phyloP scores from a whole-genome alignment of 2,329 filamentous ascomycete species.

The Xylariaceae sp. region DNA sequence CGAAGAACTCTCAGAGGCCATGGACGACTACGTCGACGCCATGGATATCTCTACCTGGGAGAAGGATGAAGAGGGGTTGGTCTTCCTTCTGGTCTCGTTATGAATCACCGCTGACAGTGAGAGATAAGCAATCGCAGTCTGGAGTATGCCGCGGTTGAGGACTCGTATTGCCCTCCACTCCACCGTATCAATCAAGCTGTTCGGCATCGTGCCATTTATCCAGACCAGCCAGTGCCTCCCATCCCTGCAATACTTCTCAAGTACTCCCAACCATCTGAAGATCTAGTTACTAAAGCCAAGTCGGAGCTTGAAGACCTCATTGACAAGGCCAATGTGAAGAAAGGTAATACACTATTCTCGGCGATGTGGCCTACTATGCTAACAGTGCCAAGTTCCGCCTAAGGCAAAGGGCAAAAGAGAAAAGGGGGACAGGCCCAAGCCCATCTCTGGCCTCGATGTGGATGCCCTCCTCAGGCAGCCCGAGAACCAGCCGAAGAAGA shows the following conservation, averaged over 20 bases:
- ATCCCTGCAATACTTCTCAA: constrained; percentile 58
- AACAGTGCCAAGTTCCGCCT: constrained; percentile 54
- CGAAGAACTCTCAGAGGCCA: constrained; percentile 65
- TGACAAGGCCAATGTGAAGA: constrained; percentile 70
- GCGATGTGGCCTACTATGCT: constrained; percentile 16
- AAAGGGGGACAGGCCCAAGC: constrained; percentile 59
- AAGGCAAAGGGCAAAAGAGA: constrained; percentile 65
- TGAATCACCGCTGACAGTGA: constrained; percentile 17
- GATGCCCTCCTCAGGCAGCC: constrained; percentile 58
- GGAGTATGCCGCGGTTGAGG: constrained; percentile 72
- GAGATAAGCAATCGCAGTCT: too few species aligned
- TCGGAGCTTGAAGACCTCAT: constrained; percentile 57
- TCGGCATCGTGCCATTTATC: constrained; percentile 70
- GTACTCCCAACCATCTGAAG: constrained; percentile 64
- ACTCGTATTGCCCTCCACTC: constrained; percentile 77
- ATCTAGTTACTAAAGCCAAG: constrained; percentile 52
- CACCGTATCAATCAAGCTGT: constrained; percentile 85
- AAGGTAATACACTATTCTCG: constrained; percentile 40
- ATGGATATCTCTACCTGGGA: constrained; percentile 77
- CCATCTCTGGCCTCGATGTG: constrained; percentile 83
- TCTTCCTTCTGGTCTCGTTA: neutral
- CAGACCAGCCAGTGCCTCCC: constrained; percentile 55
- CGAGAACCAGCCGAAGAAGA: constrained; percentile 26
- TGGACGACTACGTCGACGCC: constrained; percentile 85
- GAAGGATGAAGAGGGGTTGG: constrained; percentile 67